phyloP scores from a whole-genome alignment of 192 early-diverging fungal genomes.

The Mortierella alpina region DNA sequence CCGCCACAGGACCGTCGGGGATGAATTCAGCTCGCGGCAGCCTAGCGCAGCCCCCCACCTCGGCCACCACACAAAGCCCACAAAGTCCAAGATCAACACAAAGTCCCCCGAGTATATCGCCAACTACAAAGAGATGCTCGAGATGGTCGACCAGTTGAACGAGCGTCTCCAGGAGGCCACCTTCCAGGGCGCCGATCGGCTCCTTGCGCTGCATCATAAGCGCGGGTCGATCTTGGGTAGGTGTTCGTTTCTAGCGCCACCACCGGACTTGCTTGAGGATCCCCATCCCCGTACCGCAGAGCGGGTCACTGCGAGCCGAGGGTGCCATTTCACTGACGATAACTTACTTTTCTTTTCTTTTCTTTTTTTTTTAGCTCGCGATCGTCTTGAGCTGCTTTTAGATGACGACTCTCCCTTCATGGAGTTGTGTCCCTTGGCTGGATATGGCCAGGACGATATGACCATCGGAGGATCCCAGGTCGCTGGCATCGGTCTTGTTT shows the following conservation, averaged over 20 bases:
- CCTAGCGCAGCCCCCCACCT: conserved; percentile 33
- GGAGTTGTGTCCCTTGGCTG: conserved; percentile 70
- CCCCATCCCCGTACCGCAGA: too few species aligned
- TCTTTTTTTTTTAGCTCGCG: conserved; percentile 56
- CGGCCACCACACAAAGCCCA: conserved; percentile 56
- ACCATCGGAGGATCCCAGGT: conserved; percentile 74
- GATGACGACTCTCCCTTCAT: conserved; percentile 75
- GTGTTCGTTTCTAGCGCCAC: too few species aligned
- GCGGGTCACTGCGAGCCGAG: conserved; percentile 1
- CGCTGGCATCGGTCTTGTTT: conserved; percentile 71
- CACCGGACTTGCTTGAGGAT: too few species aligned
- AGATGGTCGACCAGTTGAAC: conserved; percentile 60
- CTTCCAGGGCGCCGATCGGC: conserved; percentile 58
- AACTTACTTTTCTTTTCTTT: conserved; percentile 7
- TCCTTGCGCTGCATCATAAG: conserved; percentile 62
- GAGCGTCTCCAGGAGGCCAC: conserved; percentile 65
- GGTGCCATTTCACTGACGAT: not conserved
- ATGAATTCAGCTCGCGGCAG: conserved; percentile 15
- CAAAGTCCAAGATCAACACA: conserved; percentile 58
- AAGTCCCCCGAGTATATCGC: conserved; percentile 62
- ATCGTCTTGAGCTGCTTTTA: conserved; percentile 67
- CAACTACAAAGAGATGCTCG: conserved; percentile 67
- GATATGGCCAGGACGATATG: conserved; percentile 72
- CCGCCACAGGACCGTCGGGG: conserved; percentile 19
- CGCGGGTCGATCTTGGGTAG: conserved; percentile 71